A percentile compares a stretch with the other conserved stretches of the same genome.
Conservation (phyloP, 2,329 filamentous ascomycete species). For the Chaetothyriales sp. region DNA sequence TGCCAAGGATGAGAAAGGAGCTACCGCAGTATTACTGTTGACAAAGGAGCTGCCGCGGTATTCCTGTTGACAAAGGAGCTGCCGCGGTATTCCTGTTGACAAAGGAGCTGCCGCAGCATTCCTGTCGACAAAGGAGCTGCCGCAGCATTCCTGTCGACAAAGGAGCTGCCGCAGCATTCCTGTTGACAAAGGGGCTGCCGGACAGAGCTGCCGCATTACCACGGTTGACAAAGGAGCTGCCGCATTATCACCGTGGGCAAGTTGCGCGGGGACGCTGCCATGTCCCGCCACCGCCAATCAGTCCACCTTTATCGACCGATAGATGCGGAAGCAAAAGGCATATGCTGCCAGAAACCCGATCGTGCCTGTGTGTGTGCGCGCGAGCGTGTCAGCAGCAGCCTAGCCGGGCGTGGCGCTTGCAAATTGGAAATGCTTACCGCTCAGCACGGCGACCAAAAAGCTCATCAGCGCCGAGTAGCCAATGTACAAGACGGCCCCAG, state of each 20-base stretch:
- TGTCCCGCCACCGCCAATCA: conserved; percentile 28
- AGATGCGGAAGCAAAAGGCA: conserved; percentile 88
- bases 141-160: background rate
- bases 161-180: background rate
- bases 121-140: background rate
- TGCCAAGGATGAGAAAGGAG: background rate
- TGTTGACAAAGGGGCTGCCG: background rate
- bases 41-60: background rate
- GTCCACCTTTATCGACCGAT: conserved; percentile 96
- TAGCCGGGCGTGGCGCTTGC: conserved; percentile 3
- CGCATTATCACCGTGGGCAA: background rate
- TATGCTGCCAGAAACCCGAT: conserved; percentile 94
- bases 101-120: background rate
- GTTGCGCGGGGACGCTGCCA: background rate
- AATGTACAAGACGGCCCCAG: conserved; percentile 79
- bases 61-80: background rate
- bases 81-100: background rate
- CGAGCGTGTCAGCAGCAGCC: too few species aligned
- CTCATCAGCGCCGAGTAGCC: conserved; percentile 85
- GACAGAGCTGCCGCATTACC: background rate
- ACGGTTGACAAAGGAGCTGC: background rate
- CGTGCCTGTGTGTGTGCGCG: conserved; percentile 47
- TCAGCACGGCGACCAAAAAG: conserved; percentile 84
- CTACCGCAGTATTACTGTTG: background rate
- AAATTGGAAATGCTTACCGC: conserved; percentile 48